Evolutionary conservation across 805 yeast species (phyloP).

Genomic region (Blastobotrys attinorum): DNA sequence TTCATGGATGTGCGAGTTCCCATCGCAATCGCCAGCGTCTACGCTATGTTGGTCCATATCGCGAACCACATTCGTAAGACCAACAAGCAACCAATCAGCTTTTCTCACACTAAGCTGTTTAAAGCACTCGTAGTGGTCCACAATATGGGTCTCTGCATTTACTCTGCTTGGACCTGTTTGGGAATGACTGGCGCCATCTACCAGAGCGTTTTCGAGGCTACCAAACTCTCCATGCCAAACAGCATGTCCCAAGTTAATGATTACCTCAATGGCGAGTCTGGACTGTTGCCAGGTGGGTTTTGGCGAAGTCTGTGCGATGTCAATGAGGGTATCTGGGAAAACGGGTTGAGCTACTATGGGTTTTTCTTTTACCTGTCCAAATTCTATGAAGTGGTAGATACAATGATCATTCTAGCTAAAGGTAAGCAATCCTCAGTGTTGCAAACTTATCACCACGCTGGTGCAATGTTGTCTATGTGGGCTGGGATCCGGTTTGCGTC

Average conservation of each 20-base stretch:
- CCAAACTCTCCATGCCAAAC: slow-evolving; percentile 23
- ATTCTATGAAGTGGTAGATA: slow-evolving; percentile 65
- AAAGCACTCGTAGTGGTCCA: slow-evolving; percentile 51
- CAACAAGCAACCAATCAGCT: slow-evolving; percentile 40
- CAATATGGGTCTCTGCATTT: slow-evolving; percentile 53
- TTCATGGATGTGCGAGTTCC: slow-evolving; percentile 46
- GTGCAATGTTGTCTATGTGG: slow-evolving; percentile 80
- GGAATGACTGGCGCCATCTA: slow-evolving; percentile 54
- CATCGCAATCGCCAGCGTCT: slow-evolving; percentile 46
- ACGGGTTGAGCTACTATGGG: slow-evolving; percentile 49
- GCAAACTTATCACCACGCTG: slow-evolving; percentile 72
- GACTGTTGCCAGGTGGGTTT: slow-evolving; percentile 16
- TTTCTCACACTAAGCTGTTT: slow-evolving; percentile 41
- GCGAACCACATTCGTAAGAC: slow-evolving; percentile 42
- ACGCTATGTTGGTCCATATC: slow-evolving; percentile 51
- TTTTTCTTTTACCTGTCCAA: slow-evolving; percentile 63
- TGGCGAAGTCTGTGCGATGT: slow-evolving; percentile 58
- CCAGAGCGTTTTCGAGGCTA: slow-evolving; percentile 30
- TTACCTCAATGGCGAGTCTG: slow-evolving; percentile 15
- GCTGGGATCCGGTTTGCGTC: slow-evolving; percentile 61
- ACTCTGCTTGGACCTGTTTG: slow-evolving; percentile 61
- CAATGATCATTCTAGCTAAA: slow-evolving; percentile 56
- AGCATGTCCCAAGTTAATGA: slow-evolving; percentile 9
- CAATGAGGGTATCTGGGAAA: slow-evolving; percentile 50
- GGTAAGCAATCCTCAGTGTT: slow-evolving; percentile 59